These are phyloP conservation scores for Dacryopinax primogenitus DNA, from an alignment of 768 basidiomycete genomes.

Conservation along the genomic window DNA sequence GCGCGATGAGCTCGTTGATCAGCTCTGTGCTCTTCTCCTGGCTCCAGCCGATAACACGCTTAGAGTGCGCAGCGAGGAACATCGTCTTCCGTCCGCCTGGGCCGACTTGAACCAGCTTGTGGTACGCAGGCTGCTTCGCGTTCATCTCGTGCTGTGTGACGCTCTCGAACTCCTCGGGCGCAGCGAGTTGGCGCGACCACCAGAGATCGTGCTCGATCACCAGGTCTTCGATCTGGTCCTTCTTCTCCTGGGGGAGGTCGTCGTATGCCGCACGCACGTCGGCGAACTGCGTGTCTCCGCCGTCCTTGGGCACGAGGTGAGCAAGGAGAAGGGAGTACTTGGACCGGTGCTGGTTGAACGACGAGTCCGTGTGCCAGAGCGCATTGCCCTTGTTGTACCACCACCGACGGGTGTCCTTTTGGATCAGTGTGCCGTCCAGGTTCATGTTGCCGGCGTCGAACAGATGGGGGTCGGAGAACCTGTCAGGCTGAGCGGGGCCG, in stretches of 20 bases:
- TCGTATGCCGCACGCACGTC: constrained; percentile 22
- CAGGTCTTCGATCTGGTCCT: constrained; percentile 16
- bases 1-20: constrained; percentile 18
- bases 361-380: constrained; percentile 21
- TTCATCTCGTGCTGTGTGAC: constrained; percentile 15
- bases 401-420: constrained; percentile 16
- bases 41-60: constrained; percentile 16
- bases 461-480: constrained; percentile 20
- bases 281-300: constrained; percentile 24
- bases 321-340: constrained; percentile 24
- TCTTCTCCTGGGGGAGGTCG: constrained; percentile 22
- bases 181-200: constrained; percentile 20
- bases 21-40: constrained; percentile 16
- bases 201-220: constrained; percentile 20
- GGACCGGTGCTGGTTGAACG: constrained; percentile 20
- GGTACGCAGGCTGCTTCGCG: constrained; percentile 19
- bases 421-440: constrained; percentile 18
- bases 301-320: constrained; percentile 20
- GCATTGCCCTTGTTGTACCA: constrained; percentile 21
- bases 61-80: constrained; percentile 18
- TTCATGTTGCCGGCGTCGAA: constrained; percentile 24
- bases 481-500: constrained; percentile 18
- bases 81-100: constrained; percentile 18
- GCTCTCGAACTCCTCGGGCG: constrained; percentile 18
- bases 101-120: constrained; percentile 18